phyloP scores from a whole-genome alignment of 1,284 basidiomycete species.

The Volvariella volvacea region DNA sequence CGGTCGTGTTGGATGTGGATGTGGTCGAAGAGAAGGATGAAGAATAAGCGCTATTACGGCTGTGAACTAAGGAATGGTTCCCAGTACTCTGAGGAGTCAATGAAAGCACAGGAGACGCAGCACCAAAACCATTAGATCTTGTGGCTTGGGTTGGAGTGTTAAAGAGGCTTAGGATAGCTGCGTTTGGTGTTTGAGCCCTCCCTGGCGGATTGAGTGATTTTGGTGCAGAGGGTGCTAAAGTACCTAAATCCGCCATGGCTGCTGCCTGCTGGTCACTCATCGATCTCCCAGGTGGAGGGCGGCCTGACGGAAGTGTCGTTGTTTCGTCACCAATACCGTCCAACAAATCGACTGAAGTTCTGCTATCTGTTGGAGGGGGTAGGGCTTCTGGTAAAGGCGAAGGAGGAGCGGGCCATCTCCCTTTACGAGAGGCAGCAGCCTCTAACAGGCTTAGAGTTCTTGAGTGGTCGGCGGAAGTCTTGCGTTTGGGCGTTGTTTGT shows the following conservation, averaged over 20 bases:
- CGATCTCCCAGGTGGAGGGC: too few species aligned
- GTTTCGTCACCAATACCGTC: neutral
- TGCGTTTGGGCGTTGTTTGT: slow-evolving; percentile 6
- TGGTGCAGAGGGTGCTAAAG: neutral
- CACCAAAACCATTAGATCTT: too few species aligned
- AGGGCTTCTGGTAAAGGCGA: slow-evolving; percentile 44
- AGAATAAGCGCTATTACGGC: slow-evolving; percentile 6
- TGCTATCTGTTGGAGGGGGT: slow-evolving; percentile 24
- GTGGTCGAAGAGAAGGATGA: slow-evolving; percentile 14
- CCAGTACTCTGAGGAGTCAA: too few species aligned
- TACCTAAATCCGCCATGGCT: neutral
- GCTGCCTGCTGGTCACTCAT: neutral
- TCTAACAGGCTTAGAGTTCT: slow-evolving; percentile 52
- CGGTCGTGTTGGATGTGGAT: too few species aligned
- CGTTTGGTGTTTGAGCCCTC: too few species aligned
- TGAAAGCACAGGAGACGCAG: too few species aligned
- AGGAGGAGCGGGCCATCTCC: slow-evolving; percentile 58
- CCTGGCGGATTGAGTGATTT: too few species aligned
- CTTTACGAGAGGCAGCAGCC: slow-evolving; percentile 41
- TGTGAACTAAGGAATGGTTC: too few species aligned
- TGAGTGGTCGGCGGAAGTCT: slow-evolving; percentile 32
- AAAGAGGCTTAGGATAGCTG: too few species aligned
- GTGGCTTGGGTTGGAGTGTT: too few species aligned
- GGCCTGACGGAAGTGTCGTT: neutral
- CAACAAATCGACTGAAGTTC: slow-evolving; percentile 1